Conservation (phyloP, 768 basidiomycete genomes). For the Psilocybe subaeruginosa region DNA sequence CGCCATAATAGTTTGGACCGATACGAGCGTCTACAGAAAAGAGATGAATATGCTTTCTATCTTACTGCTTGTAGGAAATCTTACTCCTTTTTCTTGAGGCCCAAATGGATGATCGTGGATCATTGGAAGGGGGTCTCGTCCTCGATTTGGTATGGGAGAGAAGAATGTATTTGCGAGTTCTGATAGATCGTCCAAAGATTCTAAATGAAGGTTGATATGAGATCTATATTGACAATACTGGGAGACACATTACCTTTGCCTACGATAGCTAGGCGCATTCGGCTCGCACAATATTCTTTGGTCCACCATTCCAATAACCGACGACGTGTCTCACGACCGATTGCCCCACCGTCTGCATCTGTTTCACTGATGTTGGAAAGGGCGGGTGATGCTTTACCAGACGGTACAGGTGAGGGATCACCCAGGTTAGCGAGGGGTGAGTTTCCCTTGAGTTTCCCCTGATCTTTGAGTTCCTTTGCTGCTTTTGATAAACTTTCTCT, state of each 20-base stretch:
- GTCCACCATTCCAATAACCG: slow-evolving; percentile 86
- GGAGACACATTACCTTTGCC: slow-evolving; percentile 62
- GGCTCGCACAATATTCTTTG: slow-evolving; percentile 77
- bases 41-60: neutral
- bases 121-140: slow-evolving; percentile 60
- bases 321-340: slow-evolving; percentile 81
- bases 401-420: slow-evolving; percentile 48
- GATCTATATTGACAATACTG: slow-evolving; percentile 1
- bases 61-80: slow-evolving; percentile 29
- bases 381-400: slow-evolving; percentile 60
- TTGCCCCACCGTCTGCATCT: slow-evolving; percentile 75
- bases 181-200: slow-evolving; percentile 75
- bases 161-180: slow-evolving; percentile 66
- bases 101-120: slow-evolving; percentile 80
- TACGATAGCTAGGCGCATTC: slow-evolving; percentile 80
- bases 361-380: slow-evolving; percentile 60
- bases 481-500: slow-evolving; percentile 69
- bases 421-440: slow-evolving; percentile 24
- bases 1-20: slow-evolving; percentile 87
- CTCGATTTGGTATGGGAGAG: slow-evolving; percentile 71
- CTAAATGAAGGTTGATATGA: slow-evolving; percentile 41
- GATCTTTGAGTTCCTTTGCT: slow-evolving; percentile 57
- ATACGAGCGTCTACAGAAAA: slow-evolving; percentile 68
- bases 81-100: slow-evolving; percentile 67
- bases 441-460: slow-evolving; percentile 40